phyloP scores from a whole-genome alignment of 1,284 basidiomycete genomes.

The Cutaneotrichosporon cyanovorans region DNA sequence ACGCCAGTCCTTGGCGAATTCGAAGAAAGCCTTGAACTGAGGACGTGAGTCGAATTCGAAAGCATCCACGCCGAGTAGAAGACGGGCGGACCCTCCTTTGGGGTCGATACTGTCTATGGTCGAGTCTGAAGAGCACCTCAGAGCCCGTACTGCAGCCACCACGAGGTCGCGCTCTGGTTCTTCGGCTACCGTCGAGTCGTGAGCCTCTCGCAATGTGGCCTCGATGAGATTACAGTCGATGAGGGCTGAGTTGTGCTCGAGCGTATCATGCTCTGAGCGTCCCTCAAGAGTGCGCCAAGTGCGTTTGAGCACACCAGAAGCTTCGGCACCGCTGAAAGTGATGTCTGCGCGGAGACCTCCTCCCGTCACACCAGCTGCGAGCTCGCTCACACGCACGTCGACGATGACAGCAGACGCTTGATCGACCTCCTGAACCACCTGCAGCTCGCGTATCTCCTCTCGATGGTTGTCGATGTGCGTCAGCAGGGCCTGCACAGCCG shows the following conservation, averaged over 20 bases:
- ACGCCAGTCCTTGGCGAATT: slow-evolving; percentile 35
- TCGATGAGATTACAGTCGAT: slow-evolving; percentile 5
- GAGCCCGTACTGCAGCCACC: background rate
- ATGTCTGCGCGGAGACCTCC: slow-evolving; percentile 21
- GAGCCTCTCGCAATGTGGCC: background rate
- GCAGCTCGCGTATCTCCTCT: slow-evolving; percentile 3
- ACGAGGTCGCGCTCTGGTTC: slow-evolving; percentile 7
- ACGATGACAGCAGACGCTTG: slow-evolving; percentile 10
- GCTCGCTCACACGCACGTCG: slow-evolving; percentile 15
- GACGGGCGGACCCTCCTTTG: slow-evolving; percentile 1
- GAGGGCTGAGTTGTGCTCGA: background rate
- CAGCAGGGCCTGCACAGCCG: slow-evolving; percentile 8
- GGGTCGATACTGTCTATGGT: background rate
- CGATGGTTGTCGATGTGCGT: slow-evolving; percentile 10
- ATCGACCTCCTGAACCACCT: slow-evolving; percentile 6
- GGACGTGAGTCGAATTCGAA: slow-evolving; percentile 34
- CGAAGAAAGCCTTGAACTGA: slow-evolving; percentile 31
- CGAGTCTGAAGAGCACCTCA: slow-evolving; percentile 4
- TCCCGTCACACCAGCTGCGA: slow-evolving; percentile 12
- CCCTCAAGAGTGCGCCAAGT: background rate
- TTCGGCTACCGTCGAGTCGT: background rate
- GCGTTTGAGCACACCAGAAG: slow-evolving; percentile 5
- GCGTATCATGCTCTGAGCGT: background rate
- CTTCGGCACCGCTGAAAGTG: slow-evolving; percentile 4
- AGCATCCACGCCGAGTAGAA: slow-evolving; percentile 18